Percentiles rank a stretch among this genome's conserved stretches.
Evolutionary conservation across 78 protist species (phyloP).

Genomic region (Dictyostelium brefeldianum): DNA sequence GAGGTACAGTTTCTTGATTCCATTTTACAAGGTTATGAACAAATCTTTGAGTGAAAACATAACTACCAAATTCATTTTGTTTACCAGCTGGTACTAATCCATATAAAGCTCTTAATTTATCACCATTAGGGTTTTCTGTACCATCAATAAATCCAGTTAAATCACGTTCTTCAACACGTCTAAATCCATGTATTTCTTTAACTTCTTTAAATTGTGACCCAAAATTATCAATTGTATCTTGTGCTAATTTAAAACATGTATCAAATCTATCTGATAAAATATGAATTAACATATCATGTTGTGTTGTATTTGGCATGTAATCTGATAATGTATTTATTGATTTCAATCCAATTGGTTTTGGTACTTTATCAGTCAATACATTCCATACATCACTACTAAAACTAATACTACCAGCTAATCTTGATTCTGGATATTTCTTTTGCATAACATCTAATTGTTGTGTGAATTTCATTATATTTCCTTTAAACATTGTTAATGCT

Average conservation of each 20-base stretch:
- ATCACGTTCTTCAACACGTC: conserved; percentile 55
- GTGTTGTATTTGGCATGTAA: conserved; percentile 26
- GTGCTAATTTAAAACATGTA: conserved; percentile 16
- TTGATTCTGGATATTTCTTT: conserved; percentile 5
- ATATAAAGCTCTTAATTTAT: not conserved
- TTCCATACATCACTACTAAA: conserved; percentile 29
- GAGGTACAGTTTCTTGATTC: not conserved
- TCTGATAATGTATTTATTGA: not conserved
- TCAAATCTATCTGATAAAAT: conserved; percentile 26
- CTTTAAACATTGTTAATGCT: not conserved
- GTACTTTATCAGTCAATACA: not conserved
- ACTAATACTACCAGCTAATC: conserved; percentile 5
- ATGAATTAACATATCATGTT: conserved; percentile 45
- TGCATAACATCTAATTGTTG: not conserved
- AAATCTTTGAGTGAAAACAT: conserved; percentile 35
- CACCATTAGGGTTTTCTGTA: conserved; percentile 64
- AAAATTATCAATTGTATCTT: not conserved
- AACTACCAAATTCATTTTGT: conserved; percentile 32
- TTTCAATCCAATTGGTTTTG: conserved; percentile 25
- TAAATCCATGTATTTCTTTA: conserved; percentile 58
- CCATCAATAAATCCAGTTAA: conserved; percentile 40
- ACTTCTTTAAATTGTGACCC: not conserved
- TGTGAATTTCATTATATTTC: not conserved
- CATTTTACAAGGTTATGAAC: conserved; percentile 42
- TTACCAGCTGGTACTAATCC: not conserved